Base-by-base conservation (phyloP, 2,329 filamentous ascomycete species). In the Calonectria pteridis region DNA sequence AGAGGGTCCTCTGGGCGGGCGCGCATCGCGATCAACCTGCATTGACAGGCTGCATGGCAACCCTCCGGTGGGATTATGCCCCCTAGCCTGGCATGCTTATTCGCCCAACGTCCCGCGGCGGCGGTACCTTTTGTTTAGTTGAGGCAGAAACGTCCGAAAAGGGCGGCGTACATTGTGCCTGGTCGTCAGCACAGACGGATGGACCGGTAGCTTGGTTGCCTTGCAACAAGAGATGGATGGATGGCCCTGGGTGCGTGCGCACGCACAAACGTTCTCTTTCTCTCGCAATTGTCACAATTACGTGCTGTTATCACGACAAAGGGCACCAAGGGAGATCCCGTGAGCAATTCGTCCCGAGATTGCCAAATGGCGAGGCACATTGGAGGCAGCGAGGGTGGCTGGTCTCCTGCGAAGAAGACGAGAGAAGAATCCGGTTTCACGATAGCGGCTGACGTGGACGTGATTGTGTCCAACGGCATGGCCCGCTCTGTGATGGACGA, bases 371-470 rank as follows among this genome's bases (percentile, higher is more conserved):
- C 58, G 58, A 33, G 35, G 46, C 43, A 31, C 29, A 63, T 51
- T 69, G 67, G 67, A 23, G 28, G 59, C 31, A 14, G 28, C 29
- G 6, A 64, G 43, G 13, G 29, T 37, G 59, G 35, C 50, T 51
- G 62, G 65, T 46, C 67, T 62, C 51, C 59, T 69, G 58, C 40
- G 53, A 70, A 51, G 62, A 71, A 55, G 46, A 20, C 33, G 63
- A 68, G 64, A 71, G 68, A 72, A 76, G 23, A 55, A 70, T 65
- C 28, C 63, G 66, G 72, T 46, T 72, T 75, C 74, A 73, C 58
- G 58, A 72, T 59, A 35, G 58, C 69, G 64, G 64, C 76, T 78
- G 76, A 79, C 77, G 75, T 79, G 77, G 69, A 74, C 72, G 67
- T 77, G 75, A 77, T 76, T 71, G 66, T 65, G 50, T 67, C 71